Evolutionary conservation across 2,329 filamentous ascomycete genomes (phyloP).

Genomic region (Monosporascus sp.): DNA sequence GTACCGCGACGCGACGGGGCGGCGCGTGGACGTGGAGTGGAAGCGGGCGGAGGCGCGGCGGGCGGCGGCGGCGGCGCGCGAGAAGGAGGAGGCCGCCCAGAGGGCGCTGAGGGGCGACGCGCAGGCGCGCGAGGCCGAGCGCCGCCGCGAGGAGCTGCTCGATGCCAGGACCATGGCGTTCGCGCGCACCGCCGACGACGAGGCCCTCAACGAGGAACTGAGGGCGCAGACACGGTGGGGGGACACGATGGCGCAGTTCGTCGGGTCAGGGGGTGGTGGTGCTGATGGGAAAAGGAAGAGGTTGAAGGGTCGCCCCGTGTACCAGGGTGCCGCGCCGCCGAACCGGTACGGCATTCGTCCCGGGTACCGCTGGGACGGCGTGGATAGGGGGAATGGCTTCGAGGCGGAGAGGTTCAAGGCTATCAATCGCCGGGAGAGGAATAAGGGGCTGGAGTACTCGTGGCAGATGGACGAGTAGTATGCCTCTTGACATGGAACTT

Average conservation of each 20-base stretch:
- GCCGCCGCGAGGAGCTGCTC: conserved; percentile 62
- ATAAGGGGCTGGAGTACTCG: conserved; percentile 77
- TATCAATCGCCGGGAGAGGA: conserved; percentile 70
- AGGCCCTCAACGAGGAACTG: conserved; percentile 77
- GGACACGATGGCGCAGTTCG: conserved; percentile 82
- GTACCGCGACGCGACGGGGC: conserved; percentile 89
- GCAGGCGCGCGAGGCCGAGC: conserved; percentile 64
- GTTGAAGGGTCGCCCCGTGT: conserved; percentile 56
- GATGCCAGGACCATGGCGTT: conserved; percentile 81
- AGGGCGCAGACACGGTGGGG: conserved; percentile 80
- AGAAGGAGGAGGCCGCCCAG: conserved; percentile 64
- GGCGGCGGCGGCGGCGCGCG: conserved; percentile 60
- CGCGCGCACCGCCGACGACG: conserved; percentile 78
- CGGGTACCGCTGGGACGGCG: conserved; percentile 94
- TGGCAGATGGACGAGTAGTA: conserved; percentile 92
- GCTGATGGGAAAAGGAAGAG: conserved; percentile 24
- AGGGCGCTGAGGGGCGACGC: conserved; percentile 80
- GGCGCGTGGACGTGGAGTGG: conserved; percentile 91
- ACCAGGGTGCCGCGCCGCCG: conserved; percentile 74
- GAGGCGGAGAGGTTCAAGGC: conserved; percentile 91
- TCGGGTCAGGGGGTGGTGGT: conserved; percentile 43
- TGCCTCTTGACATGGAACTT: not conserved
- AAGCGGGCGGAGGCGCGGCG: conserved; percentile 81
- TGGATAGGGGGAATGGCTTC: conserved; percentile 89
- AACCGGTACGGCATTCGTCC: conserved; percentile 93